phyloP scores from a whole-genome alignment of 805 yeast species.

The Pichia paraexigua region DNA sequence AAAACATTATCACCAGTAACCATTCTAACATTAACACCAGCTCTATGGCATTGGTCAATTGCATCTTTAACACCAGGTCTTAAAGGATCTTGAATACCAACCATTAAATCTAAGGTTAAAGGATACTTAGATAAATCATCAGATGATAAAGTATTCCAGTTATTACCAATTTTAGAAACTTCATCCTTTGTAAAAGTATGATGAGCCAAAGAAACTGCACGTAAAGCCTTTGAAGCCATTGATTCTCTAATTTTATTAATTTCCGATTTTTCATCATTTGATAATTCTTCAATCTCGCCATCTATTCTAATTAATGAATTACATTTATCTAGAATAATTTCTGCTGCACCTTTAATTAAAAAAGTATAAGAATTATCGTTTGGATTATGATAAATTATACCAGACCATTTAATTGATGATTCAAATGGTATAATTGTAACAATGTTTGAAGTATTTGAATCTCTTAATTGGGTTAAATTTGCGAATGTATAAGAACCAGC shows the following conservation, averaged over 20 bases:
- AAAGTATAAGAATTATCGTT: slow-evolving; percentile 46
- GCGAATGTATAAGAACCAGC: slow-evolving; percentile 25
- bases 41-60: slow-evolving; percentile 73
- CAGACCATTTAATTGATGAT: slow-evolving; percentile 89
- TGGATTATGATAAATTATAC: slow-evolving; percentile 46
- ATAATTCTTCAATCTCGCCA: slow-evolving; percentile 1
- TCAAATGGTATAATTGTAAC: slow-evolving; percentile 85
- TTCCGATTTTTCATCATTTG: slow-evolving; percentile 5
- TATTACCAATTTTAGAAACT: slow-evolving; percentile 17
- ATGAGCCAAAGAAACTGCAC: slow-evolving; percentile 88
- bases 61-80: slow-evolving; percentile 88
- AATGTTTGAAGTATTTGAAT: slow-evolving; percentile 33
- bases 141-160: slow-evolving; percentile 35
- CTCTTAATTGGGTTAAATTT: slow-evolving; percentile 36
- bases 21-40: slow-evolving; percentile 95
- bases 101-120: slow-evolving; percentile 59
- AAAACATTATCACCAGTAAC: slow-evolving; percentile 93
- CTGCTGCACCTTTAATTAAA: slow-evolving; percentile 91
- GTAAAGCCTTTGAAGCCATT: slow-evolving; percentile 71
- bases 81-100: slow-evolving; percentile 94
- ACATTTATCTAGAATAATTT: slow-evolving; percentile 64
- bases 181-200: slow-evolving; percentile 40
- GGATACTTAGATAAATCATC: slow-evolving; percentile 8
- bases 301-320: slow-evolving; percentile 18
- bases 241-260: slow-evolving; percentile 27